Evolutionary conservation across 768 basidiomycete species (phyloP), one percentile per base, ranked within the genome.

Genomic region (Agaricus subrufescens): DNA sequence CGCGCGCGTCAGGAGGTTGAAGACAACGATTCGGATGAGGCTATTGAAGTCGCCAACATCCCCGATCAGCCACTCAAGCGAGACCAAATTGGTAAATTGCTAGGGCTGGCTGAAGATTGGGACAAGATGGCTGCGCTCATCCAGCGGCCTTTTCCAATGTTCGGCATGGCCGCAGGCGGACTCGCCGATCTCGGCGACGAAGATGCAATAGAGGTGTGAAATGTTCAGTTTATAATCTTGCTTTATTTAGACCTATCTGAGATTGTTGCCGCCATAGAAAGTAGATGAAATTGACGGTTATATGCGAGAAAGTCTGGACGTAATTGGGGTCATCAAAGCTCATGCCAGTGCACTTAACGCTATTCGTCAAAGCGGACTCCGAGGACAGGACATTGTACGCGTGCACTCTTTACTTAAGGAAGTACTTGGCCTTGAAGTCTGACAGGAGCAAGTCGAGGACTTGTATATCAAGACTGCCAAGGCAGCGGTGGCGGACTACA

Each of bases 271-370:
- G 47, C 50, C 19, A 38, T 56, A 89, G 87, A 74, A 76, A 34
- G 65, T 90, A 25, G 70, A 68, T 19, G 76, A 82, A 58, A 74
- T 94, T 3, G 91, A 95, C 56, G 39, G 46, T 23, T 73, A 86
- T 47, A 87, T 93, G 81, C 84, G 79, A 63, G 75, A 80, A 45
- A 73, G 89, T 2, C 72, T 94, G 25, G 89, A 92, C 62, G 75
- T 87, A 12, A 75, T 82, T 46, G 70, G 77, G 3, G 82, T 86
- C 62, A 82, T 91, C 73, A 70, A 67, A 14, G 69, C 75, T 3
- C 84, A 91, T 60, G 78, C 79, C 54, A 60, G 74, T 27, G 71
- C 77, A 5, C 68, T 93, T 46, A 73, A 75, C 30, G 76, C 75
- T 7, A 69, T 93, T 6, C 71, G 84, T 39, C 83, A 89, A 61